Evolutionary conservation across 768 basidiomycete genomes (phyloP).

Genomic region (Glaciozyma antarctica): DNA sequence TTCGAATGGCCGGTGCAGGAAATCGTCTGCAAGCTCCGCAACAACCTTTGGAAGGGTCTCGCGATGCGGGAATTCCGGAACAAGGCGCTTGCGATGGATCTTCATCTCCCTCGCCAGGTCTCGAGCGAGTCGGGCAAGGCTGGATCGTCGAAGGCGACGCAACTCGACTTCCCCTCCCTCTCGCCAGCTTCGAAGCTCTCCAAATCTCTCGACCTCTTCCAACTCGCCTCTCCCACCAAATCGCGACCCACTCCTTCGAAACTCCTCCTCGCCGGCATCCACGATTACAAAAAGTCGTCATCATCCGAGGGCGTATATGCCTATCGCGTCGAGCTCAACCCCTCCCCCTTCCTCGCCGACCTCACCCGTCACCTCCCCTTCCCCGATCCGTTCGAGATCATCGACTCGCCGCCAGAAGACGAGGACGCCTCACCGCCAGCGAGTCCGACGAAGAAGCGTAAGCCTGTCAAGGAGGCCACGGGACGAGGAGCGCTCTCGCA

Average conservation of each 20-base stretch:
- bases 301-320: constrained; percentile 11
- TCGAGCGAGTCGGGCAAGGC: no score
- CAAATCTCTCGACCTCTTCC: no score
- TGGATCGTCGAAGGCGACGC: not conserved
- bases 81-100: not conserved
- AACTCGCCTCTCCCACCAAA: not conserved
- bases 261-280: not conserved
- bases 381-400: constrained; percentile 8
- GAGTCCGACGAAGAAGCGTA: not conserved
- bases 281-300: not conserved
- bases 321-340: constrained; percentile 20
- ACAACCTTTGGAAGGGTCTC: constrained; percentile 11
- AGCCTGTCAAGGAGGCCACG: not conserved
- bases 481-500: constrained; percentile 2
- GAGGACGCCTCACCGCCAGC: not conserved
- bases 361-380: constrained; percentile 1
- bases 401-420: not conserved
- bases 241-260: not conserved
- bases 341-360: not conserved
- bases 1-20: constrained; percentile 24
- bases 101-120: no score
- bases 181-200: not conserved
- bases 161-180: not conserved
- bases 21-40: not conserved
- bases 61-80: not conserved